Evolutionary conservation across 1,284 basidiomycete genomes (phyloP).

Genomic region (Paramarasmius palmivorus): DNA sequence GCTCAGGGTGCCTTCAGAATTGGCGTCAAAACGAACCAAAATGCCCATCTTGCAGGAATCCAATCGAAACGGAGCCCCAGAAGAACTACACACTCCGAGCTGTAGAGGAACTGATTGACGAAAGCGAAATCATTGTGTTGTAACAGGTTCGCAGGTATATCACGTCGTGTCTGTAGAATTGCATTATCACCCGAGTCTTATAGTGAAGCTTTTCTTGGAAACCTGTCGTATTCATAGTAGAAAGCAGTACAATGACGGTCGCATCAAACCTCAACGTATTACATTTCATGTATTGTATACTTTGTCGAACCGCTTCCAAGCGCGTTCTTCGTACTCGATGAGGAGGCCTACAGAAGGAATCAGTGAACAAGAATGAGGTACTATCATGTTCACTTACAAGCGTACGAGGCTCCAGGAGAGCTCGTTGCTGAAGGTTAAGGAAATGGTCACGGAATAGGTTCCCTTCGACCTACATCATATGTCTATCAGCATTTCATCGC

Average conservation of each 20-base stretch:
- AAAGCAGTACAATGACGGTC: neutral
- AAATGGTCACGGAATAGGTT: slow-evolving; percentile 92
- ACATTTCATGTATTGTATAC: neutral
- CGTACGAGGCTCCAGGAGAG: slow-evolving; percentile 73
- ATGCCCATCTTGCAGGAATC: too few species aligned
- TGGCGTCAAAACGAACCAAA: too few species aligned
- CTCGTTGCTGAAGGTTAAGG: slow-evolving; percentile 78
- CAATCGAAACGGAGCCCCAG: too few species aligned
- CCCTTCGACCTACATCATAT: slow-evolving; percentile 73
- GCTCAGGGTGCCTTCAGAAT: too few species aligned
- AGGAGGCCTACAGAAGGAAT: slow-evolving; percentile 51
- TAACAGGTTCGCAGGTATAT: too few species aligned
- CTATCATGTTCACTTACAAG: slow-evolving; percentile 61
- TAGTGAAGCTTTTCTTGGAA: too few species aligned
- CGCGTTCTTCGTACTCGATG: slow-evolving; percentile 87
- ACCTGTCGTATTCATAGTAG: too few species aligned
- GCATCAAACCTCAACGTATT: neutral
- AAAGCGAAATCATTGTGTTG: too few species aligned
- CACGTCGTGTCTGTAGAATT: too few species aligned
- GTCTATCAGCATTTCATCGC: slow-evolving; percentile 3
- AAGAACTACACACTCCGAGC: too few species aligned
- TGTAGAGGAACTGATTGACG: too few species aligned
- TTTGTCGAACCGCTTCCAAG: slow-evolving; percentile 79
- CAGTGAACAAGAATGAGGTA: slow-evolving; percentile 8
- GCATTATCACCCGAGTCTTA: too few species aligned